phyloP scores from a whole-genome alignment of 768 basidiomycete genomes.

The Mycena amicta region DNA sequence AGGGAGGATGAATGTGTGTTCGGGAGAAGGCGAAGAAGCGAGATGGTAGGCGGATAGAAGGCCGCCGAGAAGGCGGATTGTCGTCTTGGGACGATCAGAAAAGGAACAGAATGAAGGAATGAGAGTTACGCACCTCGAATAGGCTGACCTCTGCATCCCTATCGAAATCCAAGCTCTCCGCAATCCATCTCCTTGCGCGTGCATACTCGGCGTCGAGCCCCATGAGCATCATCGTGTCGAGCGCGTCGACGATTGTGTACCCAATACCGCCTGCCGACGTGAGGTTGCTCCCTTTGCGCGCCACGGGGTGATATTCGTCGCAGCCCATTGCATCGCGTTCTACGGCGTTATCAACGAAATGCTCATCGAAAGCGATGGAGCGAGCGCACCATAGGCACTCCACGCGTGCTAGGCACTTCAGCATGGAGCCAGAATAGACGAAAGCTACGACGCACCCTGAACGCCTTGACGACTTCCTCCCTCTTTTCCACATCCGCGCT shows the following conservation, averaged over 20 bases:
- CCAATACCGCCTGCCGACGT: conserved; percentile 80
- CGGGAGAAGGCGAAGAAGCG: conserved; percentile 34
- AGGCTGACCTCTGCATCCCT: conserved; percentile 79
- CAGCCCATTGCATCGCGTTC: conserved; percentile 88
- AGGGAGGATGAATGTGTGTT: neutral
- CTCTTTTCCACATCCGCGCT: conserved; percentile 62
- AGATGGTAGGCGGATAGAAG: conserved; percentile 85
- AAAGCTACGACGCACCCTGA: conserved; percentile 57
- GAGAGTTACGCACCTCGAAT: conserved; percentile 70
- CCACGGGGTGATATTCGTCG: conserved; percentile 91
- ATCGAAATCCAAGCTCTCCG: conserved; percentile 68
- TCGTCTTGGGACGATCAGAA: conserved; percentile 52
- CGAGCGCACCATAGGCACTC: conserved; percentile 70
- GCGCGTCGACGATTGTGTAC: conserved; percentile 84
- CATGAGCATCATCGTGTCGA: conserved; percentile 89
- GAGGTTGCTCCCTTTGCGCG: conserved; percentile 73
- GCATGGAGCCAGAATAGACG: conserved; percentile 10
- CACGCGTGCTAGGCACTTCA: conserved; percentile 67
- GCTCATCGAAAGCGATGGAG: too few relatives aligned
- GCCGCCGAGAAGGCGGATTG: conserved; percentile 90
- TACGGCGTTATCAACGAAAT: too few relatives aligned
- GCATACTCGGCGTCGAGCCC: conserved; percentile 77
- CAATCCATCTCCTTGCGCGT: conserved; percentile 79
- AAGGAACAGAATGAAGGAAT: neutral
- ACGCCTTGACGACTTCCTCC: conserved; percentile 73